These are phyloP conservation scores for Zasmidium citrigriseum DNA, from an alignment of 2,329 filamentous ascomycete genomes.

Conservation along the genomic window DNA sequence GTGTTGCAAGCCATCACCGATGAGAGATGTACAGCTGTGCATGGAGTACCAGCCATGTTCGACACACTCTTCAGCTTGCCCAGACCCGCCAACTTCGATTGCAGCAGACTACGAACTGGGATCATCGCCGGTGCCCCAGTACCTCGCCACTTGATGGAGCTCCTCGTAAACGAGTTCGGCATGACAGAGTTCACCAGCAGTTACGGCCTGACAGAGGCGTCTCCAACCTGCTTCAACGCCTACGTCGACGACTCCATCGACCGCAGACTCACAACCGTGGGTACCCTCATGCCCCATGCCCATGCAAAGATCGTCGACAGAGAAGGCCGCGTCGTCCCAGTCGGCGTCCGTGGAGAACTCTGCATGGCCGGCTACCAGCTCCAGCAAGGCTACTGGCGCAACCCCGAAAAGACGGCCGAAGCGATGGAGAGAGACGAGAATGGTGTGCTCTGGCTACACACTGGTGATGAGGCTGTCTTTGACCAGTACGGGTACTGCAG, in stretches of 20 bases:
- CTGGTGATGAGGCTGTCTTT: constrained; percentile 59
- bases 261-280: constrained; percentile 70
- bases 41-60: constrained; percentile 84
- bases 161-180: constrained; percentile 69
- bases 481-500: constrained; percentile 46
- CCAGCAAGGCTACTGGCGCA: constrained; percentile 65
- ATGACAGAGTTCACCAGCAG: constrained; percentile 68
- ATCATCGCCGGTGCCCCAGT: constrained; percentile 79
- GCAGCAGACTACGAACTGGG: constrained; percentile 63
- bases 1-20: constrained; percentile 63
- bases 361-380: constrained; percentile 78
- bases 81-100: constrained; percentile 50
- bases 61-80: constrained; percentile 60
- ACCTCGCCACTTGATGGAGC: constrained; percentile 72
- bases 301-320: constrained; percentile 75
- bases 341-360: constrained; percentile 70
- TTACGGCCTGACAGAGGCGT: constrained; percentile 71
- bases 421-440: constrained; percentile 58
- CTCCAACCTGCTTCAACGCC: constrained; percentile 78
- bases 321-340: constrained; percentile 64
- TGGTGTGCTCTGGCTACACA: constrained; percentile 62
- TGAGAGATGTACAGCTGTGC: constrained; percentile 63
- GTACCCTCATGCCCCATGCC: constrained; percentile 71
- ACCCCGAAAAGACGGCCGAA: constrained; percentile 72
- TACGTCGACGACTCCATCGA: constrained; percentile 71